Conservation (phyloP, 139 green algal genomes). For the Picochlorum sp. region DNA sequence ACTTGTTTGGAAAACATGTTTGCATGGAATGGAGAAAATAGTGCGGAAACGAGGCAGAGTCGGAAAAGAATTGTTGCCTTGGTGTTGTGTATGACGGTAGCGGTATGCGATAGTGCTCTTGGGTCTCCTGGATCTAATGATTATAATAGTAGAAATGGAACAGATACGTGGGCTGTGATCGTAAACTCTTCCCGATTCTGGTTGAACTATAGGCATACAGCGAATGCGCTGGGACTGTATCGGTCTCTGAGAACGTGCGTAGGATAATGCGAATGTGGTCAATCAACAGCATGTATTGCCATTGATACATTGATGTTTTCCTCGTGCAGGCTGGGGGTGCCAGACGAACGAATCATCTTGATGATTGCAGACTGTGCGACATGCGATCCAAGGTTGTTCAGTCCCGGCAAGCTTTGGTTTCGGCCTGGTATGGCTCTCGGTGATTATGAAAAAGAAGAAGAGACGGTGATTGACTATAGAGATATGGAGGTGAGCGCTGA, state of each 20-base stretch:
- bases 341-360: slow-evolving; percentile 87
- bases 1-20: too few relatives aligned
- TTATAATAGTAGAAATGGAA: neutral
- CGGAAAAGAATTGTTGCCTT: too few relatives aligned
- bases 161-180: slow-evolving; percentile 72
- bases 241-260: slow-evolving; percentile 54
- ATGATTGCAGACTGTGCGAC: slow-evolving; percentile 85
- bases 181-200: slow-evolving; percentile 62
- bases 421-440: neutral
- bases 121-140: too few relatives aligned
- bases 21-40: too few relatives aligned
- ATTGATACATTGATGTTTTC: neutral
- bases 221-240: slow-evolving; percentile 72
- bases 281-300: too few relatives aligned
- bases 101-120: too few relatives aligned
- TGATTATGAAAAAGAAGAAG: slow-evolving; percentile 57
- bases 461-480: slow-evolving; percentile 79
- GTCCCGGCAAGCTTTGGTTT: slow-evolving; percentile 20
- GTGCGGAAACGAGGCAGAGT: too few relatives aligned
- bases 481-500: slow-evolving; percentile 82
- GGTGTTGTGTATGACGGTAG: too few relatives aligned
- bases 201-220: slow-evolving; percentile 79
- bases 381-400: slow-evolving; percentile 76
- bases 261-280: too few relatives aligned
- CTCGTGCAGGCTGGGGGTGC: slow-evolving; percentile 83